Evolutionary conservation across 2,329 filamentous ascomycete species (phyloP).

Genomic region (Verticillium longisporum): DNA sequence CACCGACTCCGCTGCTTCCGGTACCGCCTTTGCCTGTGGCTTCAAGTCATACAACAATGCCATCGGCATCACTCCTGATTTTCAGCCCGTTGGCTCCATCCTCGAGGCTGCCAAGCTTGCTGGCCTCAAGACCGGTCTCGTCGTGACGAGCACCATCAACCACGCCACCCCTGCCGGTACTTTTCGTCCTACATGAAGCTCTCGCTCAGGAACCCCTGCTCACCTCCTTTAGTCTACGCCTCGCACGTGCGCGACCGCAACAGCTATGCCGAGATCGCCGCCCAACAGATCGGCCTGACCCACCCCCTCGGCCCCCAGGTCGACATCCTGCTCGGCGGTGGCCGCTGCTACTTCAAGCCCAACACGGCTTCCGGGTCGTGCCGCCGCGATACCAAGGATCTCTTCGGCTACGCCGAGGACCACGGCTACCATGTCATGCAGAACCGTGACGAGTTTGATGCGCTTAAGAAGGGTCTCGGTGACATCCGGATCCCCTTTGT

Average conservation of each 20-base stretch:
- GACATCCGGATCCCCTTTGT: constrained; percentile 25
- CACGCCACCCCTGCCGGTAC: constrained; percentile 22
- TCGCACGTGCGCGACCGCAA: constrained; percentile 25
- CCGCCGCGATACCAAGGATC: constrained; percentile 27
- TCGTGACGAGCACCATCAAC: constrained; percentile 33
- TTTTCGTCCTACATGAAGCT: neutral
- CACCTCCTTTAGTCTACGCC: constrained; percentile 16
- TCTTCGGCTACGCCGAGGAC: constrained; percentile 23
- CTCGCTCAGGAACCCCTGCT: neutral
- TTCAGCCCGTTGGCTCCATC: constrained; percentile 26
- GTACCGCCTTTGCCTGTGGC: constrained; percentile 30
- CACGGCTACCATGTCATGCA: constrained; percentile 28
- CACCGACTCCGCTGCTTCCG: constrained; percentile 32
- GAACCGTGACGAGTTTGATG: constrained; percentile 25
- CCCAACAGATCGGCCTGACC: constrained; percentile 28
- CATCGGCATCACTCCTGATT: constrained; percentile 23
- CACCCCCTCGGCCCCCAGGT: constrained; percentile 30
- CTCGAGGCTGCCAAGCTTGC: constrained; percentile 30
- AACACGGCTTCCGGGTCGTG: constrained; percentile 26
- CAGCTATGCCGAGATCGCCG: constrained; percentile 26
- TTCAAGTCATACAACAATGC: constrained; percentile 30
- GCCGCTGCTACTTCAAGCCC: constrained; percentile 32
- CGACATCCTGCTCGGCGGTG: constrained; percentile 31
- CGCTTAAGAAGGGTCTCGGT: constrained; percentile 17
- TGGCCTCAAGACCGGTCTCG: constrained; percentile 31